Conservation (phyloP, 2,329 filamentous ascomycete genomes). For the Akanthomyces muscarius region DNA sequence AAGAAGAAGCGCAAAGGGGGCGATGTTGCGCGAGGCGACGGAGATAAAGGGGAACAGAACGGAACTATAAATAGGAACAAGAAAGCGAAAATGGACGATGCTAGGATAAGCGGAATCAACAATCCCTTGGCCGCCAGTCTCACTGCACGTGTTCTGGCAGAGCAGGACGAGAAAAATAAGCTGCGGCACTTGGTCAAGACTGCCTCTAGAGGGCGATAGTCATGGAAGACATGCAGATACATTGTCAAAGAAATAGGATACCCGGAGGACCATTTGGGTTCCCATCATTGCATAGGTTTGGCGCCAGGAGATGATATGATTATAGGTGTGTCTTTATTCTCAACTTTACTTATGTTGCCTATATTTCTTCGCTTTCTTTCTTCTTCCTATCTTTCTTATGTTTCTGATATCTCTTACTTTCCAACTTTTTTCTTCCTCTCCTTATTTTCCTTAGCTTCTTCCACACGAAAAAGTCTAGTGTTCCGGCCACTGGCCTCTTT, state of each 20-base stretch:
- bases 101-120: constrained; percentile 65
- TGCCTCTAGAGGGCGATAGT: constrained; percentile 11
- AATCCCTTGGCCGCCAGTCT: constrained; percentile 81
- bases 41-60: constrained; percentile 19
- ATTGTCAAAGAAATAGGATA: background rate
- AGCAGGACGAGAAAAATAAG: constrained; percentile 81
- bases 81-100: constrained; percentile 28
- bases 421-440: too few relatives aligned
- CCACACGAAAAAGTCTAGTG: too few relatives aligned
- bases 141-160: constrained; percentile 79
- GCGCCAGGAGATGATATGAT: background rate
- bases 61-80: constrained; percentile 49
- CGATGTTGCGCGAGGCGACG: constrained; percentile 24
- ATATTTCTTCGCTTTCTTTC: too few relatives aligned
- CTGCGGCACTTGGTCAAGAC: constrained; percentile 58
- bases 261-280: background rate
- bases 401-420: too few relatives aligned
- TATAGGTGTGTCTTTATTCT: too few relatives aligned
- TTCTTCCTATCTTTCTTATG: too few relatives aligned
- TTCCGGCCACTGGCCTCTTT: too few relatives aligned
- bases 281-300: background rate
- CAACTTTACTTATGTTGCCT: too few relatives aligned
- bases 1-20: constrained; percentile 68
- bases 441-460: too few relatives aligned
- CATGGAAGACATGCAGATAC: background rate